These are phyloP conservation scores for Brassica balearica DNA, from an alignment of 441 rosid species.

Conservation along the genomic window DNA sequence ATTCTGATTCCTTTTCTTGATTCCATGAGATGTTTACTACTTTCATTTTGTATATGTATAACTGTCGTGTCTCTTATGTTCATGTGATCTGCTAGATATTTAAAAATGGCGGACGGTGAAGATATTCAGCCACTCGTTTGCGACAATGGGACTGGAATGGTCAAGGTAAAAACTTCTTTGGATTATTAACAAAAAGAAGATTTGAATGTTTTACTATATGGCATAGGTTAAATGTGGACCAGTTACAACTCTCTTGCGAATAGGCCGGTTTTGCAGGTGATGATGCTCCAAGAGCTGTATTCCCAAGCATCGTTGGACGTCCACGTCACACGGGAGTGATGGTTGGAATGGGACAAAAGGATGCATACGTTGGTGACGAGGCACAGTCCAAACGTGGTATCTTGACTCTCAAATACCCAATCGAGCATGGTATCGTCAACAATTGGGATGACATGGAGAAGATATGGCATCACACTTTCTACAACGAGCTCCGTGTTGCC, in stretches of 20 bases:
- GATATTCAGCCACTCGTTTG: slow-evolving; percentile 3
- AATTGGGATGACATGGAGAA: slow-evolving; percentile 58
- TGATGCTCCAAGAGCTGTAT: slow-evolving; percentile 60
- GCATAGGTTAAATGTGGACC: not conserved
- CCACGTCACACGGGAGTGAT: slow-evolving; percentile 57
- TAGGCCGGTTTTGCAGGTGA: slow-evolving; percentile 63
- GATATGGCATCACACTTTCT: slow-evolving; percentile 55
- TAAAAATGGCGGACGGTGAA: not conserved
- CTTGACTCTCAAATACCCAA: slow-evolving; percentile 56
- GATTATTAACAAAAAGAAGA: not conserved
- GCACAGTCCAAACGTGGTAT: slow-evolving; percentile 59
- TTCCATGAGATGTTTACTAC: not conserved
- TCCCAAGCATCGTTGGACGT: slow-evolving; percentile 57
- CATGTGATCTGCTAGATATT: not conserved
- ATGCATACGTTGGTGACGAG: slow-evolving; percentile 57
- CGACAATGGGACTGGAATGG: slow-evolving; percentile 4
- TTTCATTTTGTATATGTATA: slow-evolving; percentile 1
- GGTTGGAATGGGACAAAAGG: slow-evolving; percentile 63
- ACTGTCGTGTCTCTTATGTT: not conserved
- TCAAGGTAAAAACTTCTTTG: not conserved
- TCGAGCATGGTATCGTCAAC: slow-evolving; percentile 56
- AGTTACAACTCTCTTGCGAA: not conserved
- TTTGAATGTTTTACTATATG: not conserved
- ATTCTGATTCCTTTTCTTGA: not conserved
- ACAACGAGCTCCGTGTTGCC: slow-evolving; percentile 50